Evolutionary conservation across 148 eudicot species (phyloP).

Genomic region (Polygonum maritimum): DNA sequence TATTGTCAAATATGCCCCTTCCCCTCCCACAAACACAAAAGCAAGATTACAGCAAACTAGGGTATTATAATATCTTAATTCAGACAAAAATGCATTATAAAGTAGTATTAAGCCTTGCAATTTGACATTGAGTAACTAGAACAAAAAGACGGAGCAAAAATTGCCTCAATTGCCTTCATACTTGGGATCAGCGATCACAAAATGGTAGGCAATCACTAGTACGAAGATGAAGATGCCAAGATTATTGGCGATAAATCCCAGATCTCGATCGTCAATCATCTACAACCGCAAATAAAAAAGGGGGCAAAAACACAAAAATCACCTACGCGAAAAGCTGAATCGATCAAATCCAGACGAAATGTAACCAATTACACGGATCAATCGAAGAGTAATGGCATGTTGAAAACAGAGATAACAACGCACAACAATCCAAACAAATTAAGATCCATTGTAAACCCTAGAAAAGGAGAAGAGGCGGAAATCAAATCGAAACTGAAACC

Average conservation of each 20-base stretch:
- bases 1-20: too few relatives aligned
- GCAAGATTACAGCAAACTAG: neutral
- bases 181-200: constrained; percentile 64
- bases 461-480: neutral
- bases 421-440: neutral
- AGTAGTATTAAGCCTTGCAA: neutral
- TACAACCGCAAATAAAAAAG: constrained; percentile 18
- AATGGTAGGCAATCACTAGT: constrained; percentile 72
- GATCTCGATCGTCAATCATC: constrained; percentile 76
- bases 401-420: neutral
- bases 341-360: too few relatives aligned
- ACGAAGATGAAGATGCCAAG: constrained; percentile 61
- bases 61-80: neutral
- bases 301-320: neutral
- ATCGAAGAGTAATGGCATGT: neutral
- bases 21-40: neutral
- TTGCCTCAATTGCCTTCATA: constrained; percentile 39
- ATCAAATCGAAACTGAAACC: neutral
- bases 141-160: neutral
- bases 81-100: constrained; percentile 2
- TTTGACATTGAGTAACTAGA: constrained; percentile 4
- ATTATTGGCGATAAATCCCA: constrained; percentile 68
- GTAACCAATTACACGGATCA: constrained; percentile 4
- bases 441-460: neutral
- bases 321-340: neutral